Conservation (phyloP, 2,329 filamentous ascomycete genomes). For the Microcyclospora pomicola region DNA sequence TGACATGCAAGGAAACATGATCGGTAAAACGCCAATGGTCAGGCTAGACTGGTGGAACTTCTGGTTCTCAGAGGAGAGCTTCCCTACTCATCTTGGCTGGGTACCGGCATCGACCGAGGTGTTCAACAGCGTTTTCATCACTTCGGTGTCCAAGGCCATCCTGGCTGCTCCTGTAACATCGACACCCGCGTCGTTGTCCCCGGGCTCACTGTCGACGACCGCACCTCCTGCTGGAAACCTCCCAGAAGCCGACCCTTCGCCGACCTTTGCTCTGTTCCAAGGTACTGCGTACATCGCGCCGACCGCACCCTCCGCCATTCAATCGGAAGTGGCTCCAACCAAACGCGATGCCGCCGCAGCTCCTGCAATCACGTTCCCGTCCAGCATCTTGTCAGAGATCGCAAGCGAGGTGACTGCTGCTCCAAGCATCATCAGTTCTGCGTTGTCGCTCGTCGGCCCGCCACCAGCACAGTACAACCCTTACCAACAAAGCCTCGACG, state of each 20-base stretch:
- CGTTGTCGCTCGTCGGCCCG: slow-evolving; percentile 1
- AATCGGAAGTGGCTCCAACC: background rate
- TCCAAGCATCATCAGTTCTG: background rate
- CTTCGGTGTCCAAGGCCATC: background rate
- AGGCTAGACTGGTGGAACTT: slow-evolving; percentile 5
- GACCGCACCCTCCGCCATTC: slow-evolving; percentile 1
- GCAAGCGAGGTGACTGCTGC: too few species aligned
- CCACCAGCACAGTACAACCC: slow-evolving; percentile 1
- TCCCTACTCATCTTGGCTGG: slow-evolving; percentile 6
- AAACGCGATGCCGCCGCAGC: too few species aligned
- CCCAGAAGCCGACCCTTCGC: slow-evolving; percentile 1
- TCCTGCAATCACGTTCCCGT: too few species aligned
- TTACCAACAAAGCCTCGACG: slow-evolving; percentile 1
- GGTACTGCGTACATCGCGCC: slow-evolving; percentile 1
- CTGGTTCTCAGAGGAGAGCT: slow-evolving; percentile 5
- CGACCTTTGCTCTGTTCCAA: slow-evolving; percentile 1
- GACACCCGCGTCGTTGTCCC: background rate
- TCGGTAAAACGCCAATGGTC: slow-evolving; percentile 1
- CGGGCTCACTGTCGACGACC: background rate
- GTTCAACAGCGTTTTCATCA: background rate
- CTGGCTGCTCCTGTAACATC: slow-evolving; percentile 1
- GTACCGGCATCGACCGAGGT: slow-evolving; percentile 1
- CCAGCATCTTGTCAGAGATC: too few species aligned
- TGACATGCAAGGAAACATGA: slow-evolving; percentile 3
- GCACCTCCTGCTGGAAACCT: background rate